phyloP scores from a whole-genome alignment of 768 basidiomycete species.

The Kwoniella sp. region DNA sequence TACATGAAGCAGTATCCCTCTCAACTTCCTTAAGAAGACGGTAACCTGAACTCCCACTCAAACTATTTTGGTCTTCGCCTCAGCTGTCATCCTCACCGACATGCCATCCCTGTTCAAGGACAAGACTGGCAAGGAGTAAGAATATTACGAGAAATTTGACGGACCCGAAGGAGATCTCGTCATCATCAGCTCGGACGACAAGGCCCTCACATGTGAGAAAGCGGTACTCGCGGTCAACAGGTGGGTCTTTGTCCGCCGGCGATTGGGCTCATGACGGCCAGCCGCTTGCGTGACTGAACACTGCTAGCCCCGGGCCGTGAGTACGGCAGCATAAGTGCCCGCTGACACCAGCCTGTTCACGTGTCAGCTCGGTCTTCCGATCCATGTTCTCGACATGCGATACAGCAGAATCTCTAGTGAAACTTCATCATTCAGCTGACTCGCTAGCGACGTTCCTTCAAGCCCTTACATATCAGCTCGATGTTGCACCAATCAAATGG shows the following conservation, averaged over 20 bases:
- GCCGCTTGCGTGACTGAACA: no score
- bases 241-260: slow-evolving; percentile 4
- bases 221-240: slow-evolving; percentile 1
- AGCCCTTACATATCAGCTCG: neutral
- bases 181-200: slow-evolving; percentile 11
- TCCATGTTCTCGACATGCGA: slow-evolving; percentile 9
- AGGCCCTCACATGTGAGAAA: slow-evolving; percentile 7
- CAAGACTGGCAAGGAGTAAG: slow-evolving; percentile 11
- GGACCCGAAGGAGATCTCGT: slow-evolving; percentile 8
- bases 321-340: no score
- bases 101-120: neutral
- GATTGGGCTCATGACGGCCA: no score
- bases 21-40: no score
- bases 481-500: no score
- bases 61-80: no score
- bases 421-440: neutral
- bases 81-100: neutral
- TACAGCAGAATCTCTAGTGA: neutral
- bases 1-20: no score
- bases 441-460: neutral
- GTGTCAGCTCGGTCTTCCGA: slow-evolving; percentile 18
- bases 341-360: neutral
- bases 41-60: no score
- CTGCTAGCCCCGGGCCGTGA: no score
- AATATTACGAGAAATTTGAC: slow-evolving; percentile 7